Evolutionary conservation across 169 alveolate genomes (phyloP), one percentile per base, ranked within the genome.

Genomic region (Plasmodium cynomolgi): DNA sequence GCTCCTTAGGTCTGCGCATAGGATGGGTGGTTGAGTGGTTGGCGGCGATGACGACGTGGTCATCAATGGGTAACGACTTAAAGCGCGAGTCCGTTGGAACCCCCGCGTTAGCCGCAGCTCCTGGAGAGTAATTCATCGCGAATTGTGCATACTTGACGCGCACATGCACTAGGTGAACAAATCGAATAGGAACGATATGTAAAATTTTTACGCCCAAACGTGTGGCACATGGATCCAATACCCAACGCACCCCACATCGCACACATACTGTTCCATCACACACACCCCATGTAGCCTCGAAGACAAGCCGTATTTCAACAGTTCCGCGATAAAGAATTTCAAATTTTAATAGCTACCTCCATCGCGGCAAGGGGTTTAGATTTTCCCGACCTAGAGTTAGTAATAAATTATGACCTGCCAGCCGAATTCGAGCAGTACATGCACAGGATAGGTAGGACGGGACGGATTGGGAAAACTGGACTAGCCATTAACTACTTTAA

Each of bases 401-500:
- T 99, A 15, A 97, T 99, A 44, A 99, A 99, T 95, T 99, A 97
- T 96, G 97, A 98, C 31, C 97, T 99, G 29, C 99, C 99, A 0
- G 99, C 99, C 93, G 99, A 99, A 92, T 97, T 98, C 96, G 99
- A 99, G 81, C 99, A 99, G 93, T 99, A 99, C 95, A 99, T 99
- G 50, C 99, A 99, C 97, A 96, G 99, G 93, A 99, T 99, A n/a
- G 99, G 99, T 7, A 96, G 99, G 81, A 99, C 99, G 5, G 99
- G 99, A 1, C 92, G 99, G 39, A 99, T 99, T 17, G 99, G 99
- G 3, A 98, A 97, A 74, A 96, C 98, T 33, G 99, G 99, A 11
- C 98, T 98, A 9, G 99, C 99, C 31, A 98, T 98, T 2, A 97
- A 99, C 47, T 97, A 98, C 81, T 98, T 99, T 74, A 97, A 97